These are phyloP conservation scores for Plantago ovata DNA, from an alignment of 257 asterid genomes.

Conservation along the genomic window DNA sequence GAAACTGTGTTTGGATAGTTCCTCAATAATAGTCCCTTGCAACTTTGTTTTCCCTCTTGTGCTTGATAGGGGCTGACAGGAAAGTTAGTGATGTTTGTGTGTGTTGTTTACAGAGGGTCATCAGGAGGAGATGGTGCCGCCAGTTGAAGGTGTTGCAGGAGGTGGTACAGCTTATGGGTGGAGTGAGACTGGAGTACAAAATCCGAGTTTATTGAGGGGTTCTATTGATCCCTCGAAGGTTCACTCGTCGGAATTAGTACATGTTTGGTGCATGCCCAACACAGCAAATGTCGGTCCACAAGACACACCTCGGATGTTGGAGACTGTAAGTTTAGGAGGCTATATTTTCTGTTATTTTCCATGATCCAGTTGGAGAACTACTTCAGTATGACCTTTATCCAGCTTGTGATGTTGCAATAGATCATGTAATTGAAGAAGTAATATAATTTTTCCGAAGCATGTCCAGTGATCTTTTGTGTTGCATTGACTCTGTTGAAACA, in stretches of 20 bases:
- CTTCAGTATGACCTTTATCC: too few relatives aligned
- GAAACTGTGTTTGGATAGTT: constrained; percentile 1
- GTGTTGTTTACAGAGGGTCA: constrained; percentile 43
- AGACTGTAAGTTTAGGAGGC: constrained; percentile 54
- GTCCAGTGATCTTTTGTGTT: too few relatives aligned
- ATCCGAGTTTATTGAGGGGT: constrained; percentile 53
- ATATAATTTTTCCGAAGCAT: too few relatives aligned
- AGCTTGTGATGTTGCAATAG: too few relatives aligned
- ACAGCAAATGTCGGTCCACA: constrained; percentile 91
- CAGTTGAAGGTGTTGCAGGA: constrained; percentile 98
- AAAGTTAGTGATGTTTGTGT: constrained; percentile 15
- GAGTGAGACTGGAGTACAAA: constrained; percentile 55
- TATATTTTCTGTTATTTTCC: neutral
- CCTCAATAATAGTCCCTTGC: neutral
- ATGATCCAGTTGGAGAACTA: too few relatives aligned
- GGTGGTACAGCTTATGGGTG: constrained; percentile 99
- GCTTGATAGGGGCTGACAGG: constrained; percentile 1
- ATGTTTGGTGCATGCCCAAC: constrained; percentile 96
- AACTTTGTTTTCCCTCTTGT: neutral
- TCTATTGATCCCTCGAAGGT: constrained; percentile 75
- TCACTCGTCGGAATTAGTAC: constrained; percentile 72
- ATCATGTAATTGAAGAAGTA: too few relatives aligned
- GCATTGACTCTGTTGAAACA: too few relatives aligned
- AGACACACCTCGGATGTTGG: constrained; percentile 81
- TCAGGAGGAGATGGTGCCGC: constrained; percentile 58